A percentile compares a stretch with the other conserved stretches of the same genome.
Conservation (phyloP, 371 early-diverging fungal genomes). For the Apophysomyces variabilis region DNA sequence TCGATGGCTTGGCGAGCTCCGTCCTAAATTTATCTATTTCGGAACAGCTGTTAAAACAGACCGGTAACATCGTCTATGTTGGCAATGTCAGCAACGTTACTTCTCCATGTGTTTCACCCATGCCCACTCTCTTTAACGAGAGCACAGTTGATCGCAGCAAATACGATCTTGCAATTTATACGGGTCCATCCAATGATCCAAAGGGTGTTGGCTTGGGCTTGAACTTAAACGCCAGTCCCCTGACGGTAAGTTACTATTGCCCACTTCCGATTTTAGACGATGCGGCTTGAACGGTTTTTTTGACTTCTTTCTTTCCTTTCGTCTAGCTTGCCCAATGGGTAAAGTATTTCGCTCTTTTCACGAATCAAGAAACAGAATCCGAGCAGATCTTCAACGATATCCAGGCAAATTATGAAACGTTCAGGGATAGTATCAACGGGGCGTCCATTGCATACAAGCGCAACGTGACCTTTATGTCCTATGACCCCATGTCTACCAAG, state of each 20-base stretch:
- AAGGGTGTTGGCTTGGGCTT: constrained; percentile 34
- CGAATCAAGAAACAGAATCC: constrained; percentile 32
- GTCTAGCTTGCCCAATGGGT: constrained; percentile 38
- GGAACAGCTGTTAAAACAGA: constrained; percentile 32
- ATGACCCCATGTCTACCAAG: constrained; percentile 26
- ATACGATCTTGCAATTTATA: constrained; percentile 33
- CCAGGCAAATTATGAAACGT: constrained; percentile 24
- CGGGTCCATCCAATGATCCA: constrained; percentile 27
- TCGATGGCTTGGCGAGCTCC: constrained; percentile 5
- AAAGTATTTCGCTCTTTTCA: constrained; percentile 34
- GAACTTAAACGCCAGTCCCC: constrained; percentile 22
- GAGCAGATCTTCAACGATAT: constrained; percentile 30
- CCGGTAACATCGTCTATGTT: constrained; percentile 23
- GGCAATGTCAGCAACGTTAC: constrained; percentile 24
- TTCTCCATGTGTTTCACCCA: constrained; percentile 19
- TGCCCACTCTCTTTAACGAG: constrained; percentile 14
- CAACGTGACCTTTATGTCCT: constrained; percentile 35
- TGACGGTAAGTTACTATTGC: constrained; percentile 23
- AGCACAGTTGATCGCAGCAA: constrained; percentile 16
- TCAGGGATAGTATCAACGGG: constrained; percentile 23
- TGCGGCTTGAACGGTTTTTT: background rate
- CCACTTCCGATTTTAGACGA: background rate
- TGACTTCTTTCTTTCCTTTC: background rate
- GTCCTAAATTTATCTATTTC: background rate
- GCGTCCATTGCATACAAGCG: constrained; percentile 26